Evolutionary conservation across 2,329 filamentous ascomycete species (phyloP).

Genomic region (Calonectria hawksworthii): DNA sequence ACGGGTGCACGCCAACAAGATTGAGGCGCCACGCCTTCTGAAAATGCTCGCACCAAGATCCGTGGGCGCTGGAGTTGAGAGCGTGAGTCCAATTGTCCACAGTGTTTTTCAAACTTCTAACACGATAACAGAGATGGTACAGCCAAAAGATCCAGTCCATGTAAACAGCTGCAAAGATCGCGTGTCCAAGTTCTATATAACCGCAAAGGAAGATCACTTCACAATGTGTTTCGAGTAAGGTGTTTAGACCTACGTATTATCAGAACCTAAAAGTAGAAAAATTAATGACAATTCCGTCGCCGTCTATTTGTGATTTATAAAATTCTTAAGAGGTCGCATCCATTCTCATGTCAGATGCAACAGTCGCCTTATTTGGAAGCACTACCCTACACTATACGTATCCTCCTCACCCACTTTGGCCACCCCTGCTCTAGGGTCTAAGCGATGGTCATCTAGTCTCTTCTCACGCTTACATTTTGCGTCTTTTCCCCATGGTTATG

Average conservation of each 20-base stretch:
- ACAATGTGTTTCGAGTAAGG: neutral
- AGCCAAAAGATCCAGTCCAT: neutral
- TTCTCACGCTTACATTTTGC: neutral
- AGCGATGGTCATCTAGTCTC: neutral
- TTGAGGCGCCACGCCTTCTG: conserved; percentile 33
- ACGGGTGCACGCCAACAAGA: conserved; percentile 16
- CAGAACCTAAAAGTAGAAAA: neutral
- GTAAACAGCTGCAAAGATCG: neutral
- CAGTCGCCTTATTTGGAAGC: neutral
- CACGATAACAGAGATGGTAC: conserved; percentile 3
- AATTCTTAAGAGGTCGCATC: neutral
- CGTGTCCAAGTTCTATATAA: accelerated
- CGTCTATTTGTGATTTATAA: neutral
- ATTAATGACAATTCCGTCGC: neutral
- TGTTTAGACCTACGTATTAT: neutral
- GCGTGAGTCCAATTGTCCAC: conserved; percentile 25
- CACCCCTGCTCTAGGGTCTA: neutral
- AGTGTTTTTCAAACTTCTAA: neutral
- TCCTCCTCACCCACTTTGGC: neutral
- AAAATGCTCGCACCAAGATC: conserved; percentile 33
- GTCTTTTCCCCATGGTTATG: neutral
- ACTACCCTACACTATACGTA: neutral
- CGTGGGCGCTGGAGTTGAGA: conserved; percentile 37
- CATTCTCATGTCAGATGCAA: neutral
- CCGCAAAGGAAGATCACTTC: neutral